Conservation (phyloP, 1,139 yeast species). For the Scheffersomyces cryptocercus region DNA sequence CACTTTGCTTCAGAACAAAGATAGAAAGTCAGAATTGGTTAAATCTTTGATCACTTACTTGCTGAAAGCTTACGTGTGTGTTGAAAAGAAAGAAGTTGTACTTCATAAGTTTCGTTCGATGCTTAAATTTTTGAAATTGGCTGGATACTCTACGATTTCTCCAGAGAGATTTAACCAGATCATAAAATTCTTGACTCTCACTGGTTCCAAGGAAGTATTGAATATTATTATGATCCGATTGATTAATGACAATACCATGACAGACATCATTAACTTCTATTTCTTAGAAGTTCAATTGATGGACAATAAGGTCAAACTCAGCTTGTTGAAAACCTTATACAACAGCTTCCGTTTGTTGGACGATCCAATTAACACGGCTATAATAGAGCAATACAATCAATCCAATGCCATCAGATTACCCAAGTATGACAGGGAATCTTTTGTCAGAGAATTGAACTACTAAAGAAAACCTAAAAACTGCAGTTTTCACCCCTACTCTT, state of each 20-base stretch:
- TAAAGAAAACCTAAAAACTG: background rate
- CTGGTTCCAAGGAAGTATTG: constrained; percentile 25
- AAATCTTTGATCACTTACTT: constrained; percentile 16
- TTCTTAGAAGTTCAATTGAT: constrained; percentile 27
- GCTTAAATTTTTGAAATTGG: constrained; percentile 24
- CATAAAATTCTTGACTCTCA: constrained; percentile 27
- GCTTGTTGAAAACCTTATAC: constrained; percentile 18
- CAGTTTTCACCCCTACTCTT: background rate
- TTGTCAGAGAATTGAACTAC: constrained; percentile 4
- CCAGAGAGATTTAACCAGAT: constrained; percentile 25
- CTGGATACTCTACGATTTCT: constrained; percentile 20
- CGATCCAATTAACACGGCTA: constrained; percentile 18
- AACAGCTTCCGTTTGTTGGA: constrained; percentile 16
- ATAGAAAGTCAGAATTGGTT: constrained; percentile 15
- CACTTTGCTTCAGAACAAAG: constrained; percentile 7
- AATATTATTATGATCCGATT: constrained; percentile 32
- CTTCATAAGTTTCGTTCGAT: constrained; percentile 12
- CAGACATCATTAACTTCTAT: constrained; percentile 28
- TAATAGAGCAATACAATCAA: constrained; percentile 12
- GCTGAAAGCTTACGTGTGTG: constrained; percentile 10
- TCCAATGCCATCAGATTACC: constrained; percentile 2
- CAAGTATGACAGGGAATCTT: background rate
- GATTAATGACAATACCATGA: constrained; percentile 13
- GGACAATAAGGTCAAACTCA: constrained; percentile 14
- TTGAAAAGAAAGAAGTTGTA: background rate